Percentiles rank a stretch among this genome's conserved stretches.
phyloP scores from a whole-genome alignment of 1,139 yeast species.

The Sugiyamaella xylanicola region DNA sequence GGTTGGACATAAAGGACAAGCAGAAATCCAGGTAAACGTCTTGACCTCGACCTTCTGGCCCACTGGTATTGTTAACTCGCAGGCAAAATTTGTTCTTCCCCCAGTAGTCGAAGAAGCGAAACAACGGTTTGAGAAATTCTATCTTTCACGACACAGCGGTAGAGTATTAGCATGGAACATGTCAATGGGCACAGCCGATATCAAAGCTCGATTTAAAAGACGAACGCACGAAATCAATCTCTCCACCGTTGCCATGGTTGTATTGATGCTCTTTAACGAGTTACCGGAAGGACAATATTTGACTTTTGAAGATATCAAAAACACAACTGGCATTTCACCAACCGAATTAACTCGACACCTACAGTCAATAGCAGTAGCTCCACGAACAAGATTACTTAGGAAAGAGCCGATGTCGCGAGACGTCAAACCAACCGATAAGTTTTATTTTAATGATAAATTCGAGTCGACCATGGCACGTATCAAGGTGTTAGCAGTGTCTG shows the following conservation, averaged over 20 bases:
- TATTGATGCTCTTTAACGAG: constrained; percentile 71
- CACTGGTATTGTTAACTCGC: constrained; percentile 56
- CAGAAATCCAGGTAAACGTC: constrained; percentile 53
- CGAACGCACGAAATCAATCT: constrained; percentile 77
- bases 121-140: constrained; percentile 51
- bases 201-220: constrained; percentile 52
- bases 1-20: constrained; percentile 2
- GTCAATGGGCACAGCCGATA: constrained; percentile 73
- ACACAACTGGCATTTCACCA: constrained; percentile 71
- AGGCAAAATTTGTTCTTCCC: constrained; percentile 59
- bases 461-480: constrained; percentile 71
- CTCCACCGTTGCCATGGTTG: constrained; percentile 78
- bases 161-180: constrained; percentile 83
- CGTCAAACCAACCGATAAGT: constrained; percentile 63
- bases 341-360: constrained; percentile 73
- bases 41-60: constrained; percentile 65
- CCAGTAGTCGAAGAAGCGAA: constrained; percentile 48
- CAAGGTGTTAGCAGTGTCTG: constrained; percentile 73
- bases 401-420: constrained; percentile 78
- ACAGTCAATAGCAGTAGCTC: constrained; percentile 84
- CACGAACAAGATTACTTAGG: constrained; percentile 68
- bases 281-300: constrained; percentile 53
- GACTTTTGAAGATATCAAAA: constrained; percentile 63
- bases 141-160: constrained; percentile 66
- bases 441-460: constrained; percentile 70